Evolutionary conservation across 192 early-diverging fungal genomes (phyloP), one percentile per base, ranked within the genome.

Genomic region (Coemansia sp.): DNA sequence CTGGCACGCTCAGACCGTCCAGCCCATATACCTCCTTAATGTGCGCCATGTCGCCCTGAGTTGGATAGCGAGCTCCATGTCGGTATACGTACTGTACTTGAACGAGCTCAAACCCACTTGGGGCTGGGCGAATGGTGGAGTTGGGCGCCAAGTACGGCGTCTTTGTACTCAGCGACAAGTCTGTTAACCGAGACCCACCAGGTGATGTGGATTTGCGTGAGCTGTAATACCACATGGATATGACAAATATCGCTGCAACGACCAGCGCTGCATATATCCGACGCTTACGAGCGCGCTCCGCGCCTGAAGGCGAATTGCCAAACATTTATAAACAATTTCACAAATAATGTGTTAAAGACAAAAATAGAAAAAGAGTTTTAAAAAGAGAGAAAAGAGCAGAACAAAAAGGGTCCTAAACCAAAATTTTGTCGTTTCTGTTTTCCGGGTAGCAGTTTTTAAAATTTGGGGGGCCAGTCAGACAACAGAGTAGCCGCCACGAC

Each of bases 401-500:
- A 63, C 42, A 52, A 63, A 44, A 63, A 66, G 31, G 47, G 38
- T 73, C 22, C 52, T 31, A 67, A 66, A 55, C n/a, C 27, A 18
- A 46, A n/a, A 46, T 7, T 18, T 49, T 49, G 16, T 18, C 46
- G 49, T 51, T 51, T 51, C 49, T 8, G 49, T 10, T 20, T 22
- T 22, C n/a, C 49, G 20, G 11, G n/a, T 20, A 20, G n/a, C 49
- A 51, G 49, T 24, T n/a, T 10, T 22, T 24, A 51, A 51, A 51
- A 9, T 22, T n/a, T 10, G n/a, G 9, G 20, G 27, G 27, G 1
- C 0, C 10, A n/a, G 9, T 73, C 61, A 79, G 20, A 86, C 84
- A 0, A 81, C 84, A 22, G 76, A 76, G 66, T 86, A 86, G 6
- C 84, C 84, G 43, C 77, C 77, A 11, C 76, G 79, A 54, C 79